Evolutionary conservation across 2,329 filamentous ascomycete species (phyloP).

Genomic region (Fusarium sacchari): DNA sequence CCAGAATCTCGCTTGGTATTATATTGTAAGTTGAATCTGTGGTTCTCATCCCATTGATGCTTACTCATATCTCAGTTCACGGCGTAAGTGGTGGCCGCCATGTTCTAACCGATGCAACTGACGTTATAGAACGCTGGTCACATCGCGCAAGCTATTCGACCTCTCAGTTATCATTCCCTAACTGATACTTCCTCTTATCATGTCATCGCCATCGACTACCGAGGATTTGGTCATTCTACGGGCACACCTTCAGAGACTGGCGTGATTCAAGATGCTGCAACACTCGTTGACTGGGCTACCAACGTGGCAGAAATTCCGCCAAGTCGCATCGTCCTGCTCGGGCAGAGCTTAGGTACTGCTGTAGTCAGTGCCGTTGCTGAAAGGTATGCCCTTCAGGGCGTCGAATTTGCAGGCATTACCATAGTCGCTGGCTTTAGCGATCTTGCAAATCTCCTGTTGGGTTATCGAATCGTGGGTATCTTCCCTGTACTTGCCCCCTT

Average conservation of each 20-base stretch:
- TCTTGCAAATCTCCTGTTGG: conserved; percentile 76
- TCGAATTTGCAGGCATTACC: conserved; percentile 82
- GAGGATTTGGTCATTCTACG: conserved; percentile 84
- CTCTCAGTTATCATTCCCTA: conserved; percentile 80
- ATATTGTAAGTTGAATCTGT: conserved; percentile 61
- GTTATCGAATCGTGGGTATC: conserved; percentile 81
- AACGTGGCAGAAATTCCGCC: conserved; percentile 71
- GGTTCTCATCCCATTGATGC: background rate
- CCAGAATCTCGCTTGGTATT: conserved; percentile 71
- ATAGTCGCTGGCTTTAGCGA: conserved; percentile 84
- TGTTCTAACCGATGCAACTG: conserved; percentile 11
- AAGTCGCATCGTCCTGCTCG: conserved; percentile 80
- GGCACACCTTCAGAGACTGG: conserved; percentile 84
- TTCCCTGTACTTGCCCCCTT: conserved; percentile 84
- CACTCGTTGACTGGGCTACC: conserved; percentile 78
- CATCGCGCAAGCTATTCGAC: conserved; percentile 80
- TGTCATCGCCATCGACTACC: conserved; percentile 89
- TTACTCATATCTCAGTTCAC: conserved; percentile 60
- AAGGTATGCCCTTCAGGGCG: conserved; percentile 67
- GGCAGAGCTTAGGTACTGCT: conserved; percentile 89
- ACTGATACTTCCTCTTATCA: conserved; percentile 80
- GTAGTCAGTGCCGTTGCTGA: conserved; percentile 81
- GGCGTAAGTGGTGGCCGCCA: conserved; percentile 59
- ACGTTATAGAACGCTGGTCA: conserved; percentile 80
- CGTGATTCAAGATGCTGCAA: conserved; percentile 80